phyloP scores from a whole-genome alignment of 2,329 filamentous ascomycete genomes.

The Ceratocystis harringtonii region DNA sequence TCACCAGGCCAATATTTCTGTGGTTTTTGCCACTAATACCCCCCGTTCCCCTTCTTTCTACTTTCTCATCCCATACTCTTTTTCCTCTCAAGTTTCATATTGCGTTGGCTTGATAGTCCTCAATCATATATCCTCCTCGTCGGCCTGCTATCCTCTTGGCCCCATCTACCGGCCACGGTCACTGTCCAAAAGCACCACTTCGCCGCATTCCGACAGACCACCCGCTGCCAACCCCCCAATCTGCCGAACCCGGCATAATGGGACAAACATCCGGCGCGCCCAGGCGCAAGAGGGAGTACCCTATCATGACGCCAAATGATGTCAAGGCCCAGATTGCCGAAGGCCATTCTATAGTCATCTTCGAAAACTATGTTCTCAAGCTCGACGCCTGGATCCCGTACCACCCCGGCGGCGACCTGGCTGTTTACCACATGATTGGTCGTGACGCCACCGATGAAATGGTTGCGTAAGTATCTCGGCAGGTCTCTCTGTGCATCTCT shows the following conservation, averaged over 20 bases:
- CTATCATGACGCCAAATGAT: constrained; percentile 27
- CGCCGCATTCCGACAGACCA: neutral
- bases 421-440: constrained; percentile 86
- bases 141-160: neutral
- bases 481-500: neutral
- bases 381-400: constrained; percentile 78
- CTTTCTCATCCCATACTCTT: neutral
- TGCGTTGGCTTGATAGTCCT: neutral
- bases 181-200: neutral
- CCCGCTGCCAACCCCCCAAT: too few relatives aligned
- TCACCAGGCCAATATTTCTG: too few relatives aligned
- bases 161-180: neutral
- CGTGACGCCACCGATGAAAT: constrained; percentile 91
- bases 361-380: constrained; percentile 69
- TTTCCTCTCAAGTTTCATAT: neutral
- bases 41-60: neutral
- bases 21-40: neutral
- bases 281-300: constrained; percentile 21
- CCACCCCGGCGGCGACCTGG: constrained; percentile 82
- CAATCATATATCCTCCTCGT: neutral
- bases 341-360: constrained; percentile 64
- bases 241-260: neutral
- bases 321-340: constrained; percentile 66
- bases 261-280: constrained; percentile 12
- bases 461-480: constrained; percentile 49